phyloP scores from a whole-genome alignment of 306 rosid genomes.

The Sicyos baderoa region DNA sequence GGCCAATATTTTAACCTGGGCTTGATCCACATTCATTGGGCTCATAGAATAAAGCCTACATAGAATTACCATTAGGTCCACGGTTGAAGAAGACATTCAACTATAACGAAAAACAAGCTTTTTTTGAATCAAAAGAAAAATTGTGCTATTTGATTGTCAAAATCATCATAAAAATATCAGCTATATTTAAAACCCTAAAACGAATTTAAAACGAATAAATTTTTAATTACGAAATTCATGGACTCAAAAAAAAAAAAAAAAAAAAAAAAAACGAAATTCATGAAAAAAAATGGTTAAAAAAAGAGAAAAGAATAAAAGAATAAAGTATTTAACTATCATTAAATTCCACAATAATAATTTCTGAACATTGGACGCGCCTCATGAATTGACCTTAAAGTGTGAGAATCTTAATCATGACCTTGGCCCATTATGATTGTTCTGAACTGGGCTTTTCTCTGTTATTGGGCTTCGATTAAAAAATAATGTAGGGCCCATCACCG shows the following conservation, averaged over 20 bases:
- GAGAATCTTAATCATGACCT: constrained; percentile 14
- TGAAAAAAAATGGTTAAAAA: too few species aligned
- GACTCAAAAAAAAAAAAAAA: too few species aligned
- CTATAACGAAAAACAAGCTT: not conserved
- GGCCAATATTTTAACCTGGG: not conserved
- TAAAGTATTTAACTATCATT: not conserved
- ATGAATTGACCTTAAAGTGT: not conserved
- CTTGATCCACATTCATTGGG: not conserved
- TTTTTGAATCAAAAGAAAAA: too few species aligned
- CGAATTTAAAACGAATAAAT: not conserved
- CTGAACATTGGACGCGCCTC: not conserved
- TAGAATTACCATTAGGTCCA: not conserved
- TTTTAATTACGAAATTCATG: not conserved
- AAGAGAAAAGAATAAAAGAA: too few species aligned
- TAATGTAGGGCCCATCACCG: constrained; percentile 14
- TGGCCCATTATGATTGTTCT: constrained; percentile 1
- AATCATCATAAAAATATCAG: too few species aligned
- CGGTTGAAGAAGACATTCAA: not conserved
- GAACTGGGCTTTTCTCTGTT: constrained; percentile 5
- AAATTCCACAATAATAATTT: not conserved
- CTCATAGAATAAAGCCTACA: not conserved
- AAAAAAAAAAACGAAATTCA: too few species aligned
- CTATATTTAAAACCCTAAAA: not conserved
- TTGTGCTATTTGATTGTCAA: not conserved
- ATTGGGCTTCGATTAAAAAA: constrained; percentile 9